phyloP scores from a whole-genome alignment of 2,329 filamentous ascomycete genomes.

The Basipetospora chlamydospora region DNA sequence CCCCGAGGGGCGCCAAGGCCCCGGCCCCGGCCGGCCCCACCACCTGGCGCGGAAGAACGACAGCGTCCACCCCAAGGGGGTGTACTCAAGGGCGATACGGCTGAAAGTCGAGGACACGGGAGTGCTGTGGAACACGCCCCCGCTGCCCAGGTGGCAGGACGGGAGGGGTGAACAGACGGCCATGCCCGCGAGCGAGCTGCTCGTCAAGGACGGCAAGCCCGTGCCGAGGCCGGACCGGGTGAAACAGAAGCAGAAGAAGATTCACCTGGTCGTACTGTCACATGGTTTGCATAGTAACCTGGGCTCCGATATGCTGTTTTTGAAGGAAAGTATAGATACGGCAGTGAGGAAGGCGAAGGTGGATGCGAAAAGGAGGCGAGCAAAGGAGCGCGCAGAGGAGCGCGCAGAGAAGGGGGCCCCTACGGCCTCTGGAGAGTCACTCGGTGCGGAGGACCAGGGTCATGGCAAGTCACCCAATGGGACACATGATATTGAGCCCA shows the following conservation, averaged over 20 bases:
- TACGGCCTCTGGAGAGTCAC: too few species aligned
- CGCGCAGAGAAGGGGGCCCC: too few species aligned
- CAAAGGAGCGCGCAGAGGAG: slow-evolving; percentile 26
- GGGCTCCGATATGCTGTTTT: slow-evolving; percentile 86
- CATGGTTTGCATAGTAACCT: slow-evolving; percentile 94
- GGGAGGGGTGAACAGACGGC: slow-evolving; percentile 9
- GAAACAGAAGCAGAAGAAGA: slow-evolving; percentile 51
- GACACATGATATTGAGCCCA: too few species aligned
- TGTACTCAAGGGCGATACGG: slow-evolving; percentile 70
- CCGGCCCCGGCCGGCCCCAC: slow-evolving; percentile 45
- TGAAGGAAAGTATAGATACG: slow-evolving; percentile 94
- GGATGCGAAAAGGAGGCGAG: slow-evolving; percentile 49
- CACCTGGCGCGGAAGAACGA: slow-evolving; percentile 46
- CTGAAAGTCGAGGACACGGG: slow-evolving; percentile 78
- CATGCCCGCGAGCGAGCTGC: not conserved
- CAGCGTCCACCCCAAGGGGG: slow-evolving; percentile 51
- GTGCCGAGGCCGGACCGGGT: not conserved
- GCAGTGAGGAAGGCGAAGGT: slow-evolving; percentile 60
- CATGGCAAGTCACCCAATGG: too few species aligned
- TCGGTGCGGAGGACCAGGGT: too few species aligned
- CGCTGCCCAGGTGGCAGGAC: slow-evolving; percentile 53
- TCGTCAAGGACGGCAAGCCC: slow-evolving; percentile 7
- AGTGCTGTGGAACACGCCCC: slow-evolving; percentile 83
- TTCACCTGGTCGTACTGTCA: slow-evolving; percentile 84
- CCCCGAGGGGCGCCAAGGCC: slow-evolving; percentile 41